These are phyloP conservation scores for Cicer judaicum DNA, from an alignment of 306 rosid species.

Conservation along the genomic window DNA sequence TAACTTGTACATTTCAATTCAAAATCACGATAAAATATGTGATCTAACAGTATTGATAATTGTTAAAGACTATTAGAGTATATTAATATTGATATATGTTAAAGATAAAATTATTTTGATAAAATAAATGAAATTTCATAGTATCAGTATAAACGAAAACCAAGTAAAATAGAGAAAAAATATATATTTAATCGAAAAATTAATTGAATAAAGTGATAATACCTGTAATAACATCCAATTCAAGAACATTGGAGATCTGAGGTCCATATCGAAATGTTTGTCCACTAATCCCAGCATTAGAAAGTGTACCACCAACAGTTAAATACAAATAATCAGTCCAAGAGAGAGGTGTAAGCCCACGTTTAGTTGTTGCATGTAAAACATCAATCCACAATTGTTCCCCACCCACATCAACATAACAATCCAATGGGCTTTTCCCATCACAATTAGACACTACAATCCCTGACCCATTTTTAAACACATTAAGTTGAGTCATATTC, in stretches of 20 bases:
- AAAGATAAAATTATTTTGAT: too few species aligned
- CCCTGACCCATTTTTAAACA: slow-evolving; percentile 29
- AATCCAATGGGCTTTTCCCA: slow-evolving; percentile 38
- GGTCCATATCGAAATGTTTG: slow-evolving; percentile 81
- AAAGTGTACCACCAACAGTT: slow-evolving; percentile 82
- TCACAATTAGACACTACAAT: slow-evolving; percentile 48
- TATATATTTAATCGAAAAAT: too few species aligned
- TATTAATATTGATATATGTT: too few species aligned
- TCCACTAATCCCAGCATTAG: slow-evolving; percentile 92
- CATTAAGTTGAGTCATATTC: slow-evolving; percentile 49
- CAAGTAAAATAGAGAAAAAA: too few species aligned
- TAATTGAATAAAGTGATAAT: slow-evolving; percentile 12
- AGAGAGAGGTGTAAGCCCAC: slow-evolving; percentile 63
- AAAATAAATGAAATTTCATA: too few species aligned
- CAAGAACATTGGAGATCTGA: slow-evolving; percentile 72
- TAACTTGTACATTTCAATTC: too few species aligned
- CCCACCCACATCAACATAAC: slow-evolving; percentile 82
- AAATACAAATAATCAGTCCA: slow-evolving; percentile 81
- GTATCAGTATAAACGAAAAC: too few species aligned
- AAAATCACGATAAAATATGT: too few species aligned
- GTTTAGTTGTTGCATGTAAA: slow-evolving; percentile 51
- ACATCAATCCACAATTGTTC: slow-evolving; percentile 85
- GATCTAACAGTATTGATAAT: too few species aligned
- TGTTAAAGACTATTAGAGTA: too few species aligned
- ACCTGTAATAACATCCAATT: slow-evolving; percentile 83